Percentiles rank a stretch among this genome's conserved stretches.
Conservation (phyloP, 2,329 filamentous ascomycete species). For the Diaporthe batatas region DNA sequence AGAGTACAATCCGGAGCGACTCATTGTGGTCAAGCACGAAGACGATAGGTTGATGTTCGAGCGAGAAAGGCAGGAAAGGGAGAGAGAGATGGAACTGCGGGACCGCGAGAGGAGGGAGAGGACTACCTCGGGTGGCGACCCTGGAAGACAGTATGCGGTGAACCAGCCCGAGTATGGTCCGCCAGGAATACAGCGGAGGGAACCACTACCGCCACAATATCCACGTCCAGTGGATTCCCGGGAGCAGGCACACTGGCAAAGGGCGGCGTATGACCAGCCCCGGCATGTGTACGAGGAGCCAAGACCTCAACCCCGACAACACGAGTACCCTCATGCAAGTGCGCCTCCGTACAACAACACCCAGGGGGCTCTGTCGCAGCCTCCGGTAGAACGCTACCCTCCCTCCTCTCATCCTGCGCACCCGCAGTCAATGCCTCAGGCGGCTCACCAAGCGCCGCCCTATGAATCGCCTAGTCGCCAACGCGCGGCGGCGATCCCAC, state of each 20-base stretch:
- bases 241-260: slow-evolving; percentile 55
- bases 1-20: slow-evolving; percentile 68
- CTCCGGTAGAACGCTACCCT: slow-evolving; percentile 57
- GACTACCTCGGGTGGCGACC: slow-evolving; percentile 64
- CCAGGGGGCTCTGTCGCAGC: slow-evolving; percentile 53
- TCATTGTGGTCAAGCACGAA: slow-evolving; percentile 63
- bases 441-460: slow-evolving; percentile 50
- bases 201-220: slow-evolving; percentile 56
- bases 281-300: slow-evolving; percentile 57
- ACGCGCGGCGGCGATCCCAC: slow-evolving; percentile 56
- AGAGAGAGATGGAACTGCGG: slow-evolving; percentile 57
- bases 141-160: slow-evolving; percentile 58
- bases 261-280: slow-evolving; percentile 58
- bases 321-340: slow-evolving; percentile 62
- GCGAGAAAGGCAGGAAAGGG: slow-evolving; percentile 49
- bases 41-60: slow-evolving; percentile 66
- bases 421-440: slow-evolving; percentile 51
- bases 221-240: slow-evolving; percentile 58
- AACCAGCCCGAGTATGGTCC: slow-evolving; percentile 60
- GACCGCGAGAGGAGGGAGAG: slow-evolving; percentile 55
- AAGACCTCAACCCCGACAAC: slow-evolving; percentile 57
- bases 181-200: slow-evolving; percentile 47
- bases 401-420: slow-evolving; percentile 50
- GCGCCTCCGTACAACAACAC: slow-evolving; percentile 56
- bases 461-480: slow-evolving; percentile 67